Base-by-base conservation (phyloP, 148 eudicot species). In the Polygonum aviculare region DNA sequence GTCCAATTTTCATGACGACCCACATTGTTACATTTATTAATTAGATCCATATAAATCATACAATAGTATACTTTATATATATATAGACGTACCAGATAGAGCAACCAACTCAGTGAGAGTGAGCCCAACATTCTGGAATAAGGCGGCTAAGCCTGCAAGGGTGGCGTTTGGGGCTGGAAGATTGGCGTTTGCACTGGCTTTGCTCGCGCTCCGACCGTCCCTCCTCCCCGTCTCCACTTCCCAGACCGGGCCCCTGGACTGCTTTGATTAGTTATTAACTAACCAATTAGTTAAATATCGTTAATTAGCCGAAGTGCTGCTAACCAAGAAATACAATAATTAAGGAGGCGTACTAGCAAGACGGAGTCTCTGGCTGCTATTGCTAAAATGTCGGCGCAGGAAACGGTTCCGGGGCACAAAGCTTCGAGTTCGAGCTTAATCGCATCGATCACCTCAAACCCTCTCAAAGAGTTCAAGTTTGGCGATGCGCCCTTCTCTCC, bases 241-340 rank as follows among this genome's bases (percentile, higher is more conserved):
- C 98, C 98, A 93, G 16, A 86, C 84, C 1, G 93, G 93, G 36
- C 98, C 98, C 6, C 88, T 88, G 31, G 93, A 89, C 98, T 93
- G 77, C 31, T 26, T 26, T 26, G 31, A 26, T 26, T 26, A 26
- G 1, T 26, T 26, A 26, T 26, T 26, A 26, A 26, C 31, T 26
- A 26, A 26, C 31, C 31, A 26, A 26, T 26, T 26, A 26, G 31
- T 26, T 26, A 26, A 26, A 26, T 26, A 26, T 26, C 1, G 31
- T 26, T 26, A 26, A 26, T 26, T 26, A 26, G 31, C 31, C 31
- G 31, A 26, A 26, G 31, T 26, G 31, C 31, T 26, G 31, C 31
- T 26, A 26, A 26, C 31, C 31, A 26, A 26, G 31, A 1, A 26
- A 26, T 26, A 26, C 31, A 26, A 26, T 26, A 26, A 26, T 26